A percentile compares a stretch with the other conserved stretches of the same genome.
phyloP scores from a whole-genome alignment of 2,329 filamentous ascomycete genomes.

The Zalaria sp. region DNA sequence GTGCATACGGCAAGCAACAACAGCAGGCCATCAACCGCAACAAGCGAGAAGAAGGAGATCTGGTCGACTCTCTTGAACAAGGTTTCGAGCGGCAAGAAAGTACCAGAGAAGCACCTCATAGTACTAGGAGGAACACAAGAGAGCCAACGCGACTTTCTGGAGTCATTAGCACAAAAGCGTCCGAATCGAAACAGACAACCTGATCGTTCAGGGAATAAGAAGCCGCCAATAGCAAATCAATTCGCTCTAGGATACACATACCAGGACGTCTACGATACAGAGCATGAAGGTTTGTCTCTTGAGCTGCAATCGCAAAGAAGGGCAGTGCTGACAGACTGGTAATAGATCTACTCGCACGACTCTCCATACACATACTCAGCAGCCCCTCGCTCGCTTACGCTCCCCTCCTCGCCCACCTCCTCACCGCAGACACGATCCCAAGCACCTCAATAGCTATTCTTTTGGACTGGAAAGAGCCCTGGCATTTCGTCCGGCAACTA shows the following conservation, averaged over 20 bases:
- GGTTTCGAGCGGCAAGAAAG: slow-evolving; percentile 75
- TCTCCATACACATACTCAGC: slow-evolving; percentile 81
- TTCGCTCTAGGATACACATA: slow-evolving; percentile 92
- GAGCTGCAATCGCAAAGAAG: too few relatives aligned
- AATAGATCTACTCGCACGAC: slow-evolving; percentile 69
- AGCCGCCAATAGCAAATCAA: slow-evolving; percentile 73
- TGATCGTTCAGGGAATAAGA: slow-evolving; percentile 28
- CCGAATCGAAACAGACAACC: slow-evolving; percentile 34
- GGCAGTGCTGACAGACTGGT: background rate
- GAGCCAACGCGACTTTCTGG: background rate
- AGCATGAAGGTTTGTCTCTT: slow-evolving; percentile 49
- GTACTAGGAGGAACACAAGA: slow-evolving; percentile 54
- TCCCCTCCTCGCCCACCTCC: slow-evolving; percentile 66
- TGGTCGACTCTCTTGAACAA: slow-evolving; percentile 90
- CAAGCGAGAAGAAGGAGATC: slow-evolving; percentile 58
- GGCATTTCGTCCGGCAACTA: slow-evolving; percentile 80
- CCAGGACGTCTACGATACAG: slow-evolving; percentile 83
- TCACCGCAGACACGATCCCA: slow-evolving; percentile 70
- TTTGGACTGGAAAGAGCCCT: slow-evolving; percentile 91
- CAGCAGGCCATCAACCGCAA: slow-evolving; percentile 14
- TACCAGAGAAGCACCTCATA: slow-evolving; percentile 84
- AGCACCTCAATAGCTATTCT: slow-evolving; percentile 66
- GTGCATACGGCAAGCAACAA: background rate
- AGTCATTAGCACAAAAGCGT: background rate
- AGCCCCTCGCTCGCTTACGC: slow-evolving; percentile 72